These are phyloP conservation scores for Amorphotheca resinae DNA, from an alignment of 495 filamentous ascomycete genomes.

Conservation along the genomic window DNA sequence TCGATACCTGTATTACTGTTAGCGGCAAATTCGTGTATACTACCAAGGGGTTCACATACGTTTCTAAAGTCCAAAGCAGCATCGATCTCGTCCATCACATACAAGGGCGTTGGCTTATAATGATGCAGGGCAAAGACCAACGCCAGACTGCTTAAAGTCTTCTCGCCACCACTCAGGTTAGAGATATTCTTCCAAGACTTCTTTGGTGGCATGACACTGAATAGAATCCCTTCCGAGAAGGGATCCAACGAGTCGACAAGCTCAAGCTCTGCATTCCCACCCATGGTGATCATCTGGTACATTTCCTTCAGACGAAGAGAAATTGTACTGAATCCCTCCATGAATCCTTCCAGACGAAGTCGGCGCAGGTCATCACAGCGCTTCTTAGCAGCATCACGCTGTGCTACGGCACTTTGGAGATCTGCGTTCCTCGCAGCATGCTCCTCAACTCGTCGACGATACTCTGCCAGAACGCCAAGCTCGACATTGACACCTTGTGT, in stretches of 20 bases:
- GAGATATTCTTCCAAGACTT: constrained; percentile 99
- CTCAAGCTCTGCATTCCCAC: constrained; percentile 93
- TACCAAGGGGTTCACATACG: constrained; percentile 42
- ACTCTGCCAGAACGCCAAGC: constrained; percentile 82
- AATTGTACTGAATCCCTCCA: constrained; percentile 92
- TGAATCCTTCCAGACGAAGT: constrained; percentile 86
- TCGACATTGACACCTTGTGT: constrained; percentile 82
- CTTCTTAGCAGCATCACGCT: constrained; percentile 77
- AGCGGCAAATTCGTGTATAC: background rate
- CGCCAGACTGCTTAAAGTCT: constrained; percentile 87
- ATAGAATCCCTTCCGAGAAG: constrained; percentile 92
- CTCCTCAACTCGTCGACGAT: constrained; percentile 81
- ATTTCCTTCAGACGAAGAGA: constrained; percentile 97
- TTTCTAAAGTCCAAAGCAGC: constrained; percentile 96
- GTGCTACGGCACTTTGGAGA: constrained; percentile 56
- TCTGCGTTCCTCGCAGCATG: constrained; percentile 71
- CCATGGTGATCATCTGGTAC: constrained; percentile 99
- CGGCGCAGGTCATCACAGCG: constrained; percentile 84
- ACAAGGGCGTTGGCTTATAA: constrained; percentile 93
- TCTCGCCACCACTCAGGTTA: constrained; percentile 90
- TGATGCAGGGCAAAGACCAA: constrained; percentile 96
- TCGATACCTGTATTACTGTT: constrained; percentile 65
- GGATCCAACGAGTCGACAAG: constrained; percentile 92
- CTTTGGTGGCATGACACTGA: constrained; percentile 98
- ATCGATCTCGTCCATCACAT: constrained; percentile 99